Base-by-base conservation (phyloP, 1,139 yeast genomes). In the Torulaspora pretoriensis region DNA sequence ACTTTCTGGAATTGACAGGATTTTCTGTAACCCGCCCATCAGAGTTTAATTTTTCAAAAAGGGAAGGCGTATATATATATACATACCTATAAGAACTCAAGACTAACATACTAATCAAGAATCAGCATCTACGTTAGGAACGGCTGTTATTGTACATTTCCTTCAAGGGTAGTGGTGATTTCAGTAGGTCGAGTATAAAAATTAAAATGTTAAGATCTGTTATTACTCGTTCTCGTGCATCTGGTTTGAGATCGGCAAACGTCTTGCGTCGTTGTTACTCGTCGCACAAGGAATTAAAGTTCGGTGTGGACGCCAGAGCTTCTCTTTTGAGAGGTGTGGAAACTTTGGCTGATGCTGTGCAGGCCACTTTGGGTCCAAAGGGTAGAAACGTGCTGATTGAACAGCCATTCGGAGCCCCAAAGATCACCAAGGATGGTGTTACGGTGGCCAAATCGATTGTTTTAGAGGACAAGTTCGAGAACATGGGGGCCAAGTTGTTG, bases 361-460 rank as follows among this genome's bases (percentile, higher is more conserved):
- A 96, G 31, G 97, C 94, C 48, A 92, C 98, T 36, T 76, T 92
- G 56, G 98, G 98, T 51, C 98, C 98, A 65, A 92, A 92, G 72
- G 98, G 98, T 65, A 84, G 98, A 73, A 92, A 92, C 64, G 98
- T 92, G 40, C 80, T 92, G 63, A 92, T 92, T 64, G 98, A 92
- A 73, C 98, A 92, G 73, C 87, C 88, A 54, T 92, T 88, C 56
- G 98, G 98, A 50, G 79, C 96, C 40, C 98, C 98, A 65, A 92
- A 92, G 77, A 92, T 92, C 77, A 92, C 98, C 72, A 92, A 92
- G 76, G 98, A 92, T 69, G 98, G 98, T 81, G 98, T 92, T 48
- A 92, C 98, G 38, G 98, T 92, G 52, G 98, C 98, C 56, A 81
- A 78, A 65, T 81, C 96, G 50, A 83, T 92, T 65, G 80, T 82